Evolutionary conservation across 805 yeast species (phyloP), one percentile per base, ranked within the genome.

Genomic region (Candida caryicola): DNA sequence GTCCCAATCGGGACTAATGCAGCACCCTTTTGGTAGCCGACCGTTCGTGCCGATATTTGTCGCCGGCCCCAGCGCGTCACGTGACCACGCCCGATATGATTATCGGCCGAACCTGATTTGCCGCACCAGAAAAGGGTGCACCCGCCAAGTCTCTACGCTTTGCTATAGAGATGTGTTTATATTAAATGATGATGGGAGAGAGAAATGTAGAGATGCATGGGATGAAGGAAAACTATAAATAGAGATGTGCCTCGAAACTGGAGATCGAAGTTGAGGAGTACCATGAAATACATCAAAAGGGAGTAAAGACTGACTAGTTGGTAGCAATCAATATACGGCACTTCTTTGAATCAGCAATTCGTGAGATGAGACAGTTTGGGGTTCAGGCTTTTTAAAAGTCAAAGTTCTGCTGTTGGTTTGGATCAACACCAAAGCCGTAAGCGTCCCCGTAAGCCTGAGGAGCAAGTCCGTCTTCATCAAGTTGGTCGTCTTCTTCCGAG

Each of bases 401-500:
- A 33, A 55, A 55, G 37, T 67, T 69, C 50, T 68, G 73, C 46
- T 69, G 80, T 58, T 78, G 82, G 46, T 73, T 69, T 37, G 74
- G 76, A 48, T 76, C 71, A 45, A 85, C 78, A 45, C 95, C 95
- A 63, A 93, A 93, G 1, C 89, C 88, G 64, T 85, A 93, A 34
- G 91, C 81, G 52, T 85, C 88, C 30, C 95, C 95, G 43, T 80
- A 77, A 39, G 81, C 77, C 51, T 76, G 79, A 28, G 91, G 91
- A 46, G 82, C 85, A 66, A 86, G 73, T 29, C 82, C 85, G 39
- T 73, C 74, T 37, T 68, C 73, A 53, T 85, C 95, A 43, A 79
- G 71, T 37, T 70, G 77, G 33, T 76, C 95, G 40, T 76, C 79
- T 34, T 85, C 95, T 39, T 82, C 95, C 37, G 83, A 74, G 68